Base-by-base conservation (phyloP, 371 early-diverging fungal genomes). In the Zancudomyces culisetae region DNA sequence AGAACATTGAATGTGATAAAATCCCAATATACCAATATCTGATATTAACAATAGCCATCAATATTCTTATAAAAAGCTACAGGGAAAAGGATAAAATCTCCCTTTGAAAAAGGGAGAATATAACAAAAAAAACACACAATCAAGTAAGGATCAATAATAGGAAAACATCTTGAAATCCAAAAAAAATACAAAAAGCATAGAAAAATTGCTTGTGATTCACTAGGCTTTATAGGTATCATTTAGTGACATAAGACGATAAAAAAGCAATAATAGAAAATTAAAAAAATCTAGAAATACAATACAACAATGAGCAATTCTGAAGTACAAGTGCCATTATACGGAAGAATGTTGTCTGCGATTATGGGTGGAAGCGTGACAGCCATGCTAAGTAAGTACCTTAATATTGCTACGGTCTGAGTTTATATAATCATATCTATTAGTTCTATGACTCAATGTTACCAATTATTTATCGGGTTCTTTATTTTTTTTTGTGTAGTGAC, bases 301-400 rank as follows among this genome's bases (percentile, higher is more conserved):
- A 10, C n/a, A 1, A n/a, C 15, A 12, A 10, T 43, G n/a, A 18
- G 45, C 22, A 15, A 2, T 39, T 20, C 19, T 27, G 43, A 2
- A 2, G 2, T 20, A 47, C 2, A 54, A 27, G 22, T 42, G 2
- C 42, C 47, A 26, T 4, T 43, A n/a, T 54, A 53, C 51, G 59
- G 67, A 60, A 81, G 71, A 54, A 72, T 84, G 58, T 27, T 83
- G 15, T 85, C 88, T 18, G 88, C 88, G 8, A 76, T 81, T 58
- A 60, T 68, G 12, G 88, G 88, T 0, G 85, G 85, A 3, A 54
- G 81, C 2, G 47, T 82, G 27, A 85, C 85, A 13, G 83, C 85
- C 0, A 60, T 81, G 42, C 54, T 66, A 20, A 58, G 48, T 48
- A 48, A 48, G 48, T 20, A 22, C 4, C 6, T 10, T 20, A 45